Evolutionary conservation across 192 early-diverging fungal genomes (phyloP).

Genomic region (Umbelopsis isabellina): DNA sequence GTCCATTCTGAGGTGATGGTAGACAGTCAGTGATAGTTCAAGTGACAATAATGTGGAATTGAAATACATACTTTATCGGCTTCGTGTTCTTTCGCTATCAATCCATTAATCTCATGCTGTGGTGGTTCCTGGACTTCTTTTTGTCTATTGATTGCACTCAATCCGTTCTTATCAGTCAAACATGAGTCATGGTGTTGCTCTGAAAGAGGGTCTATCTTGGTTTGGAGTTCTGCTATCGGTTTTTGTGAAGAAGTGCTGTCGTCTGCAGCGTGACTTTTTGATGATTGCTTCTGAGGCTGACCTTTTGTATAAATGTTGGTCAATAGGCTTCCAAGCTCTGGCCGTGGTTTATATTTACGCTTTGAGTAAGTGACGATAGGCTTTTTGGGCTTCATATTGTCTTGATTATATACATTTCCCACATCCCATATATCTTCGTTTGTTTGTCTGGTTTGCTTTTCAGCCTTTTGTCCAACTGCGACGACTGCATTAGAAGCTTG

Average conservation of each 20-base stretch:
- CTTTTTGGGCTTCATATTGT: conserved; percentile 2
- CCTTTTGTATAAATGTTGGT: not conserved
- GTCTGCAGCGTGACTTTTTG: not conserved
- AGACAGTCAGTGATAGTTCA: too few relatives aligned
- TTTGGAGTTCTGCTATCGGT: not conserved
- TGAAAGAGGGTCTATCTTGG: too few relatives aligned
- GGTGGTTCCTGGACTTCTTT: too few relatives aligned
- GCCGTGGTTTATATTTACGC: conserved; percentile 2
- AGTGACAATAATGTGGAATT: too few relatives aligned
- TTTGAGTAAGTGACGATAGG: conserved; percentile 11
- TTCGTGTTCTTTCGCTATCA: too few relatives aligned
- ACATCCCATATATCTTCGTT: conserved; percentile 7
- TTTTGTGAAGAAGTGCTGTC: not conserved
- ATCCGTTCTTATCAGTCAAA: too few relatives aligned
- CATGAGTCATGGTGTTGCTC: too few relatives aligned
- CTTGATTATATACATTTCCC: not conserved
- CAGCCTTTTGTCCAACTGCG: not conserved
- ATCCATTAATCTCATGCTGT: too few relatives aligned
- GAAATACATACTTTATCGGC: too few relatives aligned
- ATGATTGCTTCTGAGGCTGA: not conserved
- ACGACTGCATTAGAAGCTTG: not conserved
- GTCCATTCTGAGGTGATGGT: not conserved
- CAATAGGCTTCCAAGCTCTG: not conserved
- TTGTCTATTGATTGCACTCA: too few relatives aligned
- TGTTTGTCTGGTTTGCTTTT: not conserved